Conservation (phyloP, 805 yeast genomes). For the Wickerhamiella dianesei region DNA sequence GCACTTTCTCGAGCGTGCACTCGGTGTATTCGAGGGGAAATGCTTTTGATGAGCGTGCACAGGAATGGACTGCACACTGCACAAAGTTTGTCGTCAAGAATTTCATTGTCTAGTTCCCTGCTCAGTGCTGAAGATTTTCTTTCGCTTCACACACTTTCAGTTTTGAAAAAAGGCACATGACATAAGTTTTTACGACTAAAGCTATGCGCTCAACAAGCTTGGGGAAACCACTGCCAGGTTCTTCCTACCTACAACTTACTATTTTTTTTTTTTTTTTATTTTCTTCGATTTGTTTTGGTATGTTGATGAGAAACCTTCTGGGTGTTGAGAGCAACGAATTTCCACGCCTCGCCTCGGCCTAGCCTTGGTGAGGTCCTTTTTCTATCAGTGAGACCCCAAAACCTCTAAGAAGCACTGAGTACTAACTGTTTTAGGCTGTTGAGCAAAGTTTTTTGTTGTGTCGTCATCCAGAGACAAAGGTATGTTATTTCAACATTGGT, state of each 20-base stretch:
- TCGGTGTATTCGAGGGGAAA: slow-evolving; percentile 67
- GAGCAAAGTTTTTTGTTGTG: too few species aligned
- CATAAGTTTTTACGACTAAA: background rate
- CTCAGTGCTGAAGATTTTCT: background rate
- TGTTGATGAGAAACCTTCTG: background rate
- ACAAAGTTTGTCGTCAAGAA: slow-evolving; percentile 92
- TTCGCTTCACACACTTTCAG: too few species aligned
- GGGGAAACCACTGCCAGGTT: too few species aligned
- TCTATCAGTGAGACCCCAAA: slow-evolving; percentile 7
- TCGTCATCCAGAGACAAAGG: background rate
- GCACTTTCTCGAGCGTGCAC: slow-evolving; percentile 62
- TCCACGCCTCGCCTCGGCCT: background rate
- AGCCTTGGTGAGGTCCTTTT: background rate
- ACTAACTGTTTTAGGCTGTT: slow-evolving; percentile 3
- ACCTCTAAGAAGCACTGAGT: slow-evolving; percentile 23
- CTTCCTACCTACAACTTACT: background rate
- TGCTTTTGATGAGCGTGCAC: slow-evolving; percentile 58
- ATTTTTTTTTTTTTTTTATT: background rate
- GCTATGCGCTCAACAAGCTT: background rate
- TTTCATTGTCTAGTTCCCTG: slow-evolving; percentile 44
- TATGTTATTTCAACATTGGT: background rate
- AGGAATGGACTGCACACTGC: slow-evolving; percentile 75
- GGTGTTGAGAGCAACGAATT: background rate
- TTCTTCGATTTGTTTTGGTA: background rate
- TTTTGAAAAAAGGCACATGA: too few species aligned